Percentiles rank a stretch among this genome's conserved stretches.
Evolutionary conservation across 2,329 filamentous ascomycete genomes (phyloP).

Genomic region (Endothia cerciana): DNA sequence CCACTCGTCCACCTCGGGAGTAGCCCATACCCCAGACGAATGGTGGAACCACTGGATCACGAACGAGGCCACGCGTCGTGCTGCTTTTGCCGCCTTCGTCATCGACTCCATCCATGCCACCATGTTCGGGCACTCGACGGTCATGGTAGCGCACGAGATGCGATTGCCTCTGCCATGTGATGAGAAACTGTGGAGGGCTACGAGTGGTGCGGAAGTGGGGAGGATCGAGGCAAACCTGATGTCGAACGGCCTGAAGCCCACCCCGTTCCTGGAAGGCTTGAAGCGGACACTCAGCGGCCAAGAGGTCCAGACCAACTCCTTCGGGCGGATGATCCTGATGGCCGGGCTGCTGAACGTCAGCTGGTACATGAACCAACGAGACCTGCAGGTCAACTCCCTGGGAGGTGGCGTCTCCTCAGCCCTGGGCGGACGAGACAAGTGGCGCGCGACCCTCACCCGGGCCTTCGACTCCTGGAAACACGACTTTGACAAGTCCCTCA

Average conservation of each 20-base stretch:
- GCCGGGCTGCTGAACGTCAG: conserved; percentile 89
- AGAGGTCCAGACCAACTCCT: conserved; percentile 86
- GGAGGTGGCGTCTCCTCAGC: conserved; percentile 73
- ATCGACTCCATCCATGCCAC: conserved; percentile 95
- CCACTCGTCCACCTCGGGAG: conserved; percentile 64
- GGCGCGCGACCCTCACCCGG: conserved; percentile 81
- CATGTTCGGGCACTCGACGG: conserved; percentile 96
- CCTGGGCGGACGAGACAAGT: conserved; percentile 86
- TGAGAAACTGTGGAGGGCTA: conserved; percentile 89
- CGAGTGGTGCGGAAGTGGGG: conserved; percentile 83
- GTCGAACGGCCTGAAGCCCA: conserved; percentile 80
- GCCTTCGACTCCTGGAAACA: conserved; percentile 94
- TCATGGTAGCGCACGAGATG: conserved; percentile 97
- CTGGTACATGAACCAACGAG: conserved; percentile 97
- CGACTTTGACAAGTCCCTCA: conserved; percentile 83
- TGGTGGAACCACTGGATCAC: conserved; percentile 98
- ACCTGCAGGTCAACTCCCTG: conserved; percentile 87
- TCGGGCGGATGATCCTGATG: conserved; percentile 92
- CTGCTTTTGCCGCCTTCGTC: conserved; percentile 91
- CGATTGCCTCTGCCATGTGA: conserved; percentile 89
- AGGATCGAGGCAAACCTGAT: conserved; percentile 80
- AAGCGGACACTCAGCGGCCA: conserved; percentile 88
- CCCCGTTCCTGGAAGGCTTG: conserved; percentile 86
- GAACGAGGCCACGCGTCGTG: conserved; percentile 85
- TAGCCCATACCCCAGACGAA: conserved; percentile 75